Evolutionary conservation across 306 rosid genomes (phyloP), one percentile per base, ranked within the genome.

Genomic region (Sicyos baderoa): DNA sequence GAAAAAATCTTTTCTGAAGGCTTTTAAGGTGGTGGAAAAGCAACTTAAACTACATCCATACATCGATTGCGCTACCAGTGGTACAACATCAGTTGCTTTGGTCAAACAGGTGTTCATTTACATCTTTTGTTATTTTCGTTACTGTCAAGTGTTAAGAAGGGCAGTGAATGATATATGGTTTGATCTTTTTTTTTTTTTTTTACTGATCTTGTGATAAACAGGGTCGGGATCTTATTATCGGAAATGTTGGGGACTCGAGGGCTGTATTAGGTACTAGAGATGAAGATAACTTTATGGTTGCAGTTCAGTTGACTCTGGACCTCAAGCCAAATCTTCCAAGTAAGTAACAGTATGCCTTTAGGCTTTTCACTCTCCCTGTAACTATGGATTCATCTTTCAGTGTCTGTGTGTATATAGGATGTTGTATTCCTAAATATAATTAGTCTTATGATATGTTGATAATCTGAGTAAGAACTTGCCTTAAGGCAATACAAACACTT

Each of bases 291-390:
- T 78, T 80, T 54, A 83, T 87, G 7, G 3, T 71, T 76, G 78
- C 96, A 57, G 80, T 78, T 77, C 97, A 89, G 82, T 76, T 92
- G 79, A 89, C 95, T 55, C 84, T 79, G 19, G 97, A 92, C 74
- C 84, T 86, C 21, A 92, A 92, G 80, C 96, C 97, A 53, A 77
- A 80, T 82, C 84, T 89, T 79, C 87, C 96, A 64, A 83, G 97
- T n/a, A n/a, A n/a, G n/a, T n/a, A n/a, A n/a, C n/a, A n/a, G n/a
- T 91, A 79, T n/a, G 1, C 70, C 42, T 65, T 75, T 74, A 37
- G 37, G 37, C 44, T 48, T 62, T 76, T 61, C 81, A 73, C 71
- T 65, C 47, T 27, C 45, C 40, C 58, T 11, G 18, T 68, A 32
- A 32, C 5, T 32, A 32, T 32, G 37, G 37, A 32, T 32, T 32